Base-by-base conservation (phyloP, 2,329 filamentous ascomycete genomes). In the Xylaria sp. region DNA sequence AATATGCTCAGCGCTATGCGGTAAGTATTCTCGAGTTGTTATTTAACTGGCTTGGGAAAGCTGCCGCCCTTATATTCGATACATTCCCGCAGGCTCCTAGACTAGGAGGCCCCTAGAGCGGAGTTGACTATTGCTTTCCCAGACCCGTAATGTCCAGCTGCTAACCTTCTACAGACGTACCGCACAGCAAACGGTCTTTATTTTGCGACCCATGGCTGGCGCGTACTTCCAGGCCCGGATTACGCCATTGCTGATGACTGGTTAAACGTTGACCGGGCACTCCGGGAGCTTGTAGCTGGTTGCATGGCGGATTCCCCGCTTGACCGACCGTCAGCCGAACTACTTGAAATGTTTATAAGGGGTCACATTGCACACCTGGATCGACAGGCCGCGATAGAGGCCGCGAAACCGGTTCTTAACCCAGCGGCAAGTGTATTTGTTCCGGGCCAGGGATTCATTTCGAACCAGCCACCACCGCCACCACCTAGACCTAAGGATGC, bases 261-360 rank as follows among this genome's bases (percentile, higher is more conserved):
- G 51, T 2, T 0, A 13, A 58, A 59, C 2, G 53, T 56, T 13
- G 65, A 67, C 36, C 0, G 23, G 1, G 44, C 28, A 15, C 46
- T 70, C n/a, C 65, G 67, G 20, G 51, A 63, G 40, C 38, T 68
- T 20, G 42, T 60, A 6, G 61, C 49, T 15, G 20, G 44, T 10
- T 65, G 62, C 15, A 59, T 68, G 68, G 36, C 44, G 9, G 1
- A 44, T 0, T 3, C 38, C 0, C 2, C 5, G 0, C 4, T 1
- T 0, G 6, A 26, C 1, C 60, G 65, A 7, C 60, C 67, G 1
- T 23, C 23, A 23, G 23, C 23, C 23, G 0, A 2, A 6, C 60
- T 62, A 0, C 64, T 69, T 17, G 64, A 70, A 38, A 1, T 20
- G 3, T 0, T 58, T 1, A 31, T 38, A 28, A 1, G 0, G 2